A percentile compares a stretch with the other conserved stretches of the same genome.
These are phyloP conservation scores for Leucosporidium scottii DNA, from an alignment of 768 basidiomycete genomes.

Conservation along the genomic window DNA sequence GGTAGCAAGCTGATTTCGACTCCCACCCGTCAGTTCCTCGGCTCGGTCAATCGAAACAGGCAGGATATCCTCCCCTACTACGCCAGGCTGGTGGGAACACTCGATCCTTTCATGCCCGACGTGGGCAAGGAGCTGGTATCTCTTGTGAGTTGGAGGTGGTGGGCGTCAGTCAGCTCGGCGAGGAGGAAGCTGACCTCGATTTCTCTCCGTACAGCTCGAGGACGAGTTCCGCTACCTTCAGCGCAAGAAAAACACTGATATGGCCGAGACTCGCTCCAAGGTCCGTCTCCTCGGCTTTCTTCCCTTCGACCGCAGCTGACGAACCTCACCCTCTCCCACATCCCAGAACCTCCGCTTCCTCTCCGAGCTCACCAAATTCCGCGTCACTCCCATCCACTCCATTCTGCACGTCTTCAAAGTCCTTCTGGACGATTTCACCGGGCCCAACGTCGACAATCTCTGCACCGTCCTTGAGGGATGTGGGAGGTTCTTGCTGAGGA, in stretches of 20 bases:
- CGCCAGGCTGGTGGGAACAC: constrained; percentile 75
- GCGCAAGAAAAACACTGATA: constrained; percentile 84
- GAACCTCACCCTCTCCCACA: background rate
- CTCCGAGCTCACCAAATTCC: constrained; percentile 91
- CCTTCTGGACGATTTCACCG: constrained; percentile 88
- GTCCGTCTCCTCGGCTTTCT: constrained; percentile 44
- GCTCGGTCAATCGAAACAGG: constrained; percentile 75
- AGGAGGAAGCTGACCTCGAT: background rate
- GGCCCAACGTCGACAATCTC: constrained; percentile 86
- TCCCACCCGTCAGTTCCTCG: constrained; percentile 55
- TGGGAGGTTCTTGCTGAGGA: constrained; percentile 80
- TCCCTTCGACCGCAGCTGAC: background rate
- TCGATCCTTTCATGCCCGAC: constrained; percentile 90
- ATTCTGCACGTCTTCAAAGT: constrained; percentile 96
- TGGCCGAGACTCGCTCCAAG: constrained; percentile 76
- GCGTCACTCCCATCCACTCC: constrained; percentile 78
- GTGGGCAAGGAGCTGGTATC: constrained; percentile 74
- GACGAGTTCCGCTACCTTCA: constrained; percentile 96
- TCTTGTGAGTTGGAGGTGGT: constrained; percentile 52
- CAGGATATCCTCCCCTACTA: constrained; percentile 90
- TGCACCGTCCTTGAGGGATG: constrained; percentile 87
- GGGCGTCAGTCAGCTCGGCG: background rate
- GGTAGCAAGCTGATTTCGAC: constrained; percentile 3
- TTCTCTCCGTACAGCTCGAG: constrained; percentile 59
- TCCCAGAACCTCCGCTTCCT: constrained; percentile 76